These are phyloP conservation scores for Baudoinia panamericana DNA, from an alignment of 495 filamentous ascomycete genomes.

Conservation along the genomic window DNA sequence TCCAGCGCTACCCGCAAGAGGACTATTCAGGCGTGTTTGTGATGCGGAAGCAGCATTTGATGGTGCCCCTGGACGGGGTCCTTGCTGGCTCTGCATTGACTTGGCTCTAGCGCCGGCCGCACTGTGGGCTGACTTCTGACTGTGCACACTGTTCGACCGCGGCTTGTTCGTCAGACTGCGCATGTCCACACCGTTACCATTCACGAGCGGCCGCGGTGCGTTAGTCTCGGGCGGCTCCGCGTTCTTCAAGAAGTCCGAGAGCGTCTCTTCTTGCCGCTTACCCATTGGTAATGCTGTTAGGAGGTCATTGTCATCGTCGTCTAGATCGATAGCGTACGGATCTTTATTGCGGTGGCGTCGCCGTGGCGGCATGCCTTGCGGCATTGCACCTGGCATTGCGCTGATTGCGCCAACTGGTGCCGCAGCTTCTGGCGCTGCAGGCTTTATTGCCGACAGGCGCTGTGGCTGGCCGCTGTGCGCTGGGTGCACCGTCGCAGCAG, in stretches of 20 bases:
- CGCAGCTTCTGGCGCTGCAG: background rate
- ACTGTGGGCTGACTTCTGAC: background rate
- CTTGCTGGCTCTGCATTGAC: background rate
- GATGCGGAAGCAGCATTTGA: background rate
- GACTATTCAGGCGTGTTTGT: background rate
- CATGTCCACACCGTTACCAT: background rate
- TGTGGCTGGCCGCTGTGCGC: slow-evolving; percentile 9
- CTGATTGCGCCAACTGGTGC: slow-evolving; percentile 23
- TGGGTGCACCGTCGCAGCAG: slow-evolving; percentile 5
- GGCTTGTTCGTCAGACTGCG: slow-evolving; percentile 7
- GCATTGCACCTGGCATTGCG: too few species aligned
- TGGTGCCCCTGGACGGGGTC: background rate
- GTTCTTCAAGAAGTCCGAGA: slow-evolving; percentile 79
- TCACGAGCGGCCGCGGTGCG: slow-evolving; percentile 31
- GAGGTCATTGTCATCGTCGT: slow-evolving; percentile 58
- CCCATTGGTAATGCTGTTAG: slow-evolving; percentile 28
- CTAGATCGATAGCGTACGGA: slow-evolving; percentile 81
- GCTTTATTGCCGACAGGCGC: background rate
- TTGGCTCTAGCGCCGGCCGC: background rate
- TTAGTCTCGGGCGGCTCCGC: slow-evolving; percentile 57
- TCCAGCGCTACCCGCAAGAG: background rate
- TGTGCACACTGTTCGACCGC: slow-evolving; percentile 9
- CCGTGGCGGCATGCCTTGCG: too few species aligned
- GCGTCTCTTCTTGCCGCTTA: slow-evolving; percentile 44
- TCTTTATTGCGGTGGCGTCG: slow-evolving; percentile 70